Base-by-base conservation (phyloP, 1,139 yeast genomes). In the Blastobotrys raffinosifermentans region DNA sequence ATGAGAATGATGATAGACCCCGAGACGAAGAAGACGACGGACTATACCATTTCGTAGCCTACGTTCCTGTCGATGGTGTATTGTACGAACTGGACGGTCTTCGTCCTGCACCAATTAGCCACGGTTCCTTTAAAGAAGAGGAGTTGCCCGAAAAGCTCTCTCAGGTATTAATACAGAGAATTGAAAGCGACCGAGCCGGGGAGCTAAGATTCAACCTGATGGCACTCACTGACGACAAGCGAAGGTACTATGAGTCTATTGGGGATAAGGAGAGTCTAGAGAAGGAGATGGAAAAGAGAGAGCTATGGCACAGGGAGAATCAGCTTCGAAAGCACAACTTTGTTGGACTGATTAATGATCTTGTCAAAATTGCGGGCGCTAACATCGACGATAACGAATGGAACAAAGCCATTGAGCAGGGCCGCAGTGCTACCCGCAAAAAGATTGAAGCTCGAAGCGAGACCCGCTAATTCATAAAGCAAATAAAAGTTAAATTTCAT, bases 51-150 rank as follows among this genome's bases (percentile, higher is more conserved):
- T 80, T 77, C 49, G 66, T 79, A 26, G 80, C 84, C 0, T 80
- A 74, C 51, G 51, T 58, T 9, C 67, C 66, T 23, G 58, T 63
- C 30, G 57, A 70, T 40, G 77, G 72, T 16, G 55, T 57, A 29
- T 63, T 80, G n/a, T 76, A 75, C 52, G 87, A 80, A 50, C 61
- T 80, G 35, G 87, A 80, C 51, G 87, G 87, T 1, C 64, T 80
- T 36, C 75, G 74, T 43, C 64, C 62, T n/a, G 68, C 57, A 37
- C 85, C 86, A 1, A 76, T 80, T 30, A 60, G 58, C 30, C 86
- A 79, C 51, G 73, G 64, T 0, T 54, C 45, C 4, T 72, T 77
- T 47, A 47, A 58, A 3, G 57, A 29, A 10, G 68, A 64, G 2
- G 71, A 72, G 31, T 75, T 76, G 46, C 57, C 66, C 29, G 57